phyloP scores from a whole-genome alignment of 73 alveolate species.

The Uronychia binucleata region DNA sequence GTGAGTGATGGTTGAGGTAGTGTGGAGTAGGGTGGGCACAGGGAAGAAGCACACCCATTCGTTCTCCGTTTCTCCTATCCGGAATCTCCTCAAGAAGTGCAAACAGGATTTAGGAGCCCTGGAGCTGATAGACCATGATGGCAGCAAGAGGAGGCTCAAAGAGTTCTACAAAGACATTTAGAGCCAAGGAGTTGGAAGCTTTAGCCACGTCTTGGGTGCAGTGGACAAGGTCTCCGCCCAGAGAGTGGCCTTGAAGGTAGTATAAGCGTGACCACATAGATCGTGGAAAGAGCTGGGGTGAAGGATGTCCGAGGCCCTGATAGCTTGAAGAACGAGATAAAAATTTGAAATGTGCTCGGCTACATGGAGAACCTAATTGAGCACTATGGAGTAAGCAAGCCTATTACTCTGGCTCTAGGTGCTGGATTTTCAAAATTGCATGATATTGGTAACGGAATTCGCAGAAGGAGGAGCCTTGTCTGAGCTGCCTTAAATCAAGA shows the following conservation, averaged over 20 bases:
- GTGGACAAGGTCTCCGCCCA: slow-evolving; percentile 53
- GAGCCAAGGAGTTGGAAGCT: slow-evolving; percentile 53
- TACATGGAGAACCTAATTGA: neutral
- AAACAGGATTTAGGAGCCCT: neutral
- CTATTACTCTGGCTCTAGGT: neutral
- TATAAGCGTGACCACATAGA: neutral
- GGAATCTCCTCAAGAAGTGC: neutral
- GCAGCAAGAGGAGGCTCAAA: neutral
- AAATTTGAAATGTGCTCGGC: neutral
- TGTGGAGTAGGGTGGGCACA: neutral
- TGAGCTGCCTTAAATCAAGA: neutral
- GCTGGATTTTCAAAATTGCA: neutral
- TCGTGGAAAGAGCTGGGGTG: neutral
- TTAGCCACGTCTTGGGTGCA: slow-evolving; percentile 63
- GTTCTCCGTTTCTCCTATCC: neutral
- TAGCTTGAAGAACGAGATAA: neutral
- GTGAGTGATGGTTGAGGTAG: neutral
- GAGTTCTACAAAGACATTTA: neutral
- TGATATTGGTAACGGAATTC: neutral
- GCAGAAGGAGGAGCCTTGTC: neutral
- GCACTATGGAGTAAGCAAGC: neutral
- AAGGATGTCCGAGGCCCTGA: neutral
- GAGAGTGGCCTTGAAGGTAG: slow-evolving; percentile 54
- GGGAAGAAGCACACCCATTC: neutral
- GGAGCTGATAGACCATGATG: neutral